These are phyloP conservation scores for Epichloe brachyelytri DNA, from an alignment of 2,329 filamentous ascomycete genomes.

Conservation along the genomic window DNA sequence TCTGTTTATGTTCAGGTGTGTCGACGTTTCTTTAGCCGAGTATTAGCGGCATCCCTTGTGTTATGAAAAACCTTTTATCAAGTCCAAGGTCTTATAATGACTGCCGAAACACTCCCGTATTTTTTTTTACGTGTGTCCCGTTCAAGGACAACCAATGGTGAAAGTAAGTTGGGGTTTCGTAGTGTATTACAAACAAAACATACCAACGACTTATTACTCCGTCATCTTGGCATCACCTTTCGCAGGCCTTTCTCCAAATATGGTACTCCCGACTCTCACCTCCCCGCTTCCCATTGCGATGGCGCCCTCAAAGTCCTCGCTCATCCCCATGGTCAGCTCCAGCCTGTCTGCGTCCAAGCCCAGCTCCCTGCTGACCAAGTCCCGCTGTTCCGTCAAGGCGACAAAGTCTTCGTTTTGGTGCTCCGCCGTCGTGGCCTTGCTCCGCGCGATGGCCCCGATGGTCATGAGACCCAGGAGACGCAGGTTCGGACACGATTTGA, in stretches of 20 bases:
- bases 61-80: too few species aligned
- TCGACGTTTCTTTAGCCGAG: too few species aligned
- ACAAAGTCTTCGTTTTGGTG: slow-evolving; percentile 89
- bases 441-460: slow-evolving; percentile 86
- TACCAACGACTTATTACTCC: slow-evolving; percentile 17
- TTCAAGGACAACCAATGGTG: too few species aligned
- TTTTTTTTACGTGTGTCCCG: too few species aligned
- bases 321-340: slow-evolving; percentile 98
- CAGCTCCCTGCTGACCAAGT: slow-evolving; percentile 48
- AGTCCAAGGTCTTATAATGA: too few species aligned
- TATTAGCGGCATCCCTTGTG: too few species aligned
- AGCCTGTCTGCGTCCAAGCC: slow-evolving; percentile 37
- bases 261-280: slow-evolving; percentile 84
- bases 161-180: too few species aligned
- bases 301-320: slow-evolving; percentile 85
- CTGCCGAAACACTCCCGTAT: too few species aligned
- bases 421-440: slow-evolving; percentile 56
- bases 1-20: too few species aligned
- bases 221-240: slow-evolving; percentile 67
- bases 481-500: slow-evolving; percentile 58
- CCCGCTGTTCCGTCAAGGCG: slow-evolving; percentile 52
- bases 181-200: too few species aligned
- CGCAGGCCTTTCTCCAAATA: slow-evolving; percentile 73
- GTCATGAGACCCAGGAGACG: slow-evolving; percentile 83
- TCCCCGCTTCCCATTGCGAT: slow-evolving; percentile 73